Base-by-base conservation (phyloP, 192 early-diverging fungal species). In the Umbelopsis ramanniana region DNA sequence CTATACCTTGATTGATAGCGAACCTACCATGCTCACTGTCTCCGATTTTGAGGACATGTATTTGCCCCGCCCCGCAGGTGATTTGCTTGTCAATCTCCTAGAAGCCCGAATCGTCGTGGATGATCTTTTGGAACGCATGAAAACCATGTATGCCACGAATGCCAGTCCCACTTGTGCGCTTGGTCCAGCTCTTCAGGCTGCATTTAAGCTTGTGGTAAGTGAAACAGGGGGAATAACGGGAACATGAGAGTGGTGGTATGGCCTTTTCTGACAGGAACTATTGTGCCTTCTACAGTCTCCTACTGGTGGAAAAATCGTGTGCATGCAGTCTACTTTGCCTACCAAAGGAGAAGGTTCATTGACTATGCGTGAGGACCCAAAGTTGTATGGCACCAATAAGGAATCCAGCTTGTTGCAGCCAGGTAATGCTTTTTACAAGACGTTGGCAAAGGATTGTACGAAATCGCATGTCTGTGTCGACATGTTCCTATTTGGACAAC, bases 1-100 rank as follows among this genome's bases (percentile, higher is more conserved):
- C 79, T 97, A 98, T 83, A 97, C 95, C 70, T 77, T 99, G 69
- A 76, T 72, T 45, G 86, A 95, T 19, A 93, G 96, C 40, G 91
- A 96, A 75, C 89, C 94, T 7, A 94, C 96, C 74, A 96, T 98
- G 93, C 84, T 99, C 82, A 93, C 97, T 37, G 94, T 98, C 1
- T 87, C 91, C 0, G 97, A 99, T 73, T 78, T 98, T 46, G 72
- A 84, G 22, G 96, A 99, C 70, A 88, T 99, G 48, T 99, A 97
- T 87, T 91, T 97, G 24, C 97, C 97, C 40, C 24, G 52, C 40
- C 33, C 60, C 50, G 38, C 72, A 35, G 74, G 43, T 8, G 74
- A 76, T 67, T 37, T 72, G 17, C 35, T 79, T 38, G 57, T 72
- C 29, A 71, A 66, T 55, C 43, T 72, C 24, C 14, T 53, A 3